These are phyloP conservation scores for Bassia scoparia DNA, from an alignment of 148 eudicot genomes.

Conservation along the genomic window DNA sequence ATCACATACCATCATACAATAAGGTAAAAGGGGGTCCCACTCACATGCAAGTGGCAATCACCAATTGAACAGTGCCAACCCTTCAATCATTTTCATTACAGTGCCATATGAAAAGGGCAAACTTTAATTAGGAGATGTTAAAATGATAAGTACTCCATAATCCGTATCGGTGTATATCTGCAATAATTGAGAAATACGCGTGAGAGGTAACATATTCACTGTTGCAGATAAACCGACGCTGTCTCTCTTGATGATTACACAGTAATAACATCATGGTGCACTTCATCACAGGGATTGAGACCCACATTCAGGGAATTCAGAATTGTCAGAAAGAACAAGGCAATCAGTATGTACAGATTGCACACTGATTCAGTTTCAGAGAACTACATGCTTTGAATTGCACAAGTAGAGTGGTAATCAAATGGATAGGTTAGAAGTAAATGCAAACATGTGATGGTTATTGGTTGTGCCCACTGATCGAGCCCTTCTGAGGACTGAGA, in stretches of 20 bases:
- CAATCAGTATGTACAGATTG: no score
- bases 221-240: no score
- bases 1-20: conserved; percentile 10
- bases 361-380: conserved; percentile 1
- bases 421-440: background rate
- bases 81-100: conserved; percentile 4
- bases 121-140: no score
- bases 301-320: background rate
- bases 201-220: no score
- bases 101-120: background rate
- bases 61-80: background rate
- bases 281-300: background rate
- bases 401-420: background rate
- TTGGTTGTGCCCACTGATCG: background rate
- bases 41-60: conserved; percentile 13
- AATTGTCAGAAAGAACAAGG: background rate
- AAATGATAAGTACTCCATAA: conserved; percentile 3
- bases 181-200: no score
- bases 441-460: conserved; percentile 5
- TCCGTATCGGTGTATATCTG: no score
- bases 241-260: no score
- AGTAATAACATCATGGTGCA: conserved; percentile 12
- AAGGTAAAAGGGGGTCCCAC: conserved; percentile 13
- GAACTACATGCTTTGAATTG: conserved; percentile 8
- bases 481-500: background rate